Base-by-base conservation (phyloP, 2,329 filamentous ascomycete species). In the Anthostomella pinea region DNA sequence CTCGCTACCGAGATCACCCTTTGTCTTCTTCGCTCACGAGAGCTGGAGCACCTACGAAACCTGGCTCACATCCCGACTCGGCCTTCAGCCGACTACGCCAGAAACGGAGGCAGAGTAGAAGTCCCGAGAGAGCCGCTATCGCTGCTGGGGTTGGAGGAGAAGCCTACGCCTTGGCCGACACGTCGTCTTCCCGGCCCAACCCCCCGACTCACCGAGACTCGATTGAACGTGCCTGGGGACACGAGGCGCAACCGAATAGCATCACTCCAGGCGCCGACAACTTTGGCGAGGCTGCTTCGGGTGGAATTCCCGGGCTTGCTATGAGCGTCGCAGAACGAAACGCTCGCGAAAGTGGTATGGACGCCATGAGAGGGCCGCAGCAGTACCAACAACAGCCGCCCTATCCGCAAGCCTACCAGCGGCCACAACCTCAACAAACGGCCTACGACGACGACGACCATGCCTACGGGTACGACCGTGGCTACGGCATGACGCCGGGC, bases 301-400 rank as follows among this genome's bases (percentile, higher is more conserved):
- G 81, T 49, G 83, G 81, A 38, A 79, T 87, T 60, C 71, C 81
- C 19, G 81, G 81, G 36, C 77, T 86, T 41, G 82, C 83, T 24
- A 70, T 81, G 52, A 77, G 69, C 37, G 76, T 85, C 31, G 81
- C 83, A 32, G 80, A 83, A 51, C 72, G 70, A 33, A 77, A 81
- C 62, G 70, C 77, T 43, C 69, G 80, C 43, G 75, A 83, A 49
- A 83, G 80, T 60, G 83, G 81, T 16, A 50, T 82, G 41, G 76
- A 83, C 37, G 79, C 81, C 30, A 69, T 80, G 59, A 69, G 72
- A 53, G 66, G 49, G 20, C 57, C 64, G 20, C 46, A 49, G 9
- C 38, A 40, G 32, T 51, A 54, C 24, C 54, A 47, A 33, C 40
- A 43, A 18, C 33, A 46, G 29, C 35, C 38, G 7, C 39, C 45